A percentile compares a stretch with the other conserved stretches of the same genome.
Conservation (phyloP, 805 yeast species). For the Candida maltosa region DNA sequence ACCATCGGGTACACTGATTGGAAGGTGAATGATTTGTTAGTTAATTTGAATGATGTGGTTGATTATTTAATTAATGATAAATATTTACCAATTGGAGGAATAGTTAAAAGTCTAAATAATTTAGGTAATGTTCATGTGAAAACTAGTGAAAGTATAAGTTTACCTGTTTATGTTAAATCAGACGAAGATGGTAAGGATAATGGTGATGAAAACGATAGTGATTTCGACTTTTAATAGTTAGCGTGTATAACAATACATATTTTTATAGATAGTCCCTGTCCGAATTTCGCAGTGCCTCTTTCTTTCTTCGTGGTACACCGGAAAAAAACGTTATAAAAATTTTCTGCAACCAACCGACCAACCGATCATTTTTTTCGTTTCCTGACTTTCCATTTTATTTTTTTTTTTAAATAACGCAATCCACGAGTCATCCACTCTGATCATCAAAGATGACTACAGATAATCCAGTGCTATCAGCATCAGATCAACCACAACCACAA, state of each 20-base stretch:
- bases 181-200: slow-evolving; percentile 1
- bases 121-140: slow-evolving; percentile 56
- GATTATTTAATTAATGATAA: slow-evolving; percentile 43
- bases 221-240: slow-evolving; percentile 12
- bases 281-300: background rate
- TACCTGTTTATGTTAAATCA: slow-evolving; percentile 43
- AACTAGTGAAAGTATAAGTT: slow-evolving; percentile 62
- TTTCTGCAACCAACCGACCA: too few relatives aligned
- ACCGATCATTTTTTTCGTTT: too few relatives aligned
- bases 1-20: slow-evolving; percentile 57
- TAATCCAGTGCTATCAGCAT: background rate
- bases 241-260: too few relatives aligned
- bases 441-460: too few relatives aligned
- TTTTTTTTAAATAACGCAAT: too few relatives aligned
- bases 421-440: background rate
- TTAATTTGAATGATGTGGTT: slow-evolving; percentile 51
- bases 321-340: too few relatives aligned
- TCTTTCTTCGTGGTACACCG: too few relatives aligned
- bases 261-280: too few relatives aligned
- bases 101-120: slow-evolving; percentile 38
- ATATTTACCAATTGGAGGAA: slow-evolving; percentile 57
- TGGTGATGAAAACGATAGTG: slow-evolving; percentile 13
- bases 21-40: slow-evolving; percentile 38
- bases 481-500: slow-evolving; percentile 1
- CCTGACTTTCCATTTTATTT: too few relatives aligned